These are phyloP conservation scores for Piper betle DNA, from an alignment of 164 flowering plant species.

Conservation along the genomic window DNA sequence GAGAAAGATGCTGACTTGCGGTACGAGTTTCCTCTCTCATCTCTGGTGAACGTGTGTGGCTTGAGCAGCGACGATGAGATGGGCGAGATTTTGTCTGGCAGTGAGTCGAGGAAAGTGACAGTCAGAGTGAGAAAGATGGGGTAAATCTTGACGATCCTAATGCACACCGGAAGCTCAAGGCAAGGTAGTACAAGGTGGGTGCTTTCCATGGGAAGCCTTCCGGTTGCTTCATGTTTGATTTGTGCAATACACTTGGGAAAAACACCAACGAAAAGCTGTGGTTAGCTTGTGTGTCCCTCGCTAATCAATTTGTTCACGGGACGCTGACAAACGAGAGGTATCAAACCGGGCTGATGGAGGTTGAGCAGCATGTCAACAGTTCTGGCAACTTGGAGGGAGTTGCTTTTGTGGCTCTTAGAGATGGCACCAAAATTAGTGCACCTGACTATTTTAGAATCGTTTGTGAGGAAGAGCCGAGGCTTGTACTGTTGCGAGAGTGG, in stretches of 20 bases:
- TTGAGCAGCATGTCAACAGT: conserved; percentile 86
- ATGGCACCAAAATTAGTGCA: conserved; percentile 76
- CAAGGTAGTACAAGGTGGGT: conserved; percentile 63
- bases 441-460: conserved; percentile 74
- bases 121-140: conserved; percentile 34
- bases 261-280: conserved; percentile 86
- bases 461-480: conserved; percentile 84
- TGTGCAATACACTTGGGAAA: conserved; percentile 64
- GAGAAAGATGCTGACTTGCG: conserved; percentile 71
- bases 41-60: conserved; percentile 53
- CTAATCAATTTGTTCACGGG: conserved; percentile 92
- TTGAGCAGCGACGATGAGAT: conserved; percentile 52
- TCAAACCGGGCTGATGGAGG: conserved; percentile 86
- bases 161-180: conserved; percentile 51
- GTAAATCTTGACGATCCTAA: conserved; percentile 34
- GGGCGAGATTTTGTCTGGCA: conserved; percentile 23
- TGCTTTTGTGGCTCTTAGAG: conserved; percentile 78
- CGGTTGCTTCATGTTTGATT: conserved; percentile 82
- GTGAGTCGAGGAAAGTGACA: conserved; percentile 11
- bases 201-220: conserved; percentile 94
- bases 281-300: conserved; percentile 89
- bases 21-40: conserved; percentile 69
- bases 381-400: conserved; percentile 72
- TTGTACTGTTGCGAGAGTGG: conserved; percentile 89
- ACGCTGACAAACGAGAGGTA: conserved; percentile 84